A percentile compares a stretch with the other conserved stretches of the same genome.
Conservation (phyloP, 768 basidiomycete genomes). For the Boletus pseudo-olivaceus region DNA sequence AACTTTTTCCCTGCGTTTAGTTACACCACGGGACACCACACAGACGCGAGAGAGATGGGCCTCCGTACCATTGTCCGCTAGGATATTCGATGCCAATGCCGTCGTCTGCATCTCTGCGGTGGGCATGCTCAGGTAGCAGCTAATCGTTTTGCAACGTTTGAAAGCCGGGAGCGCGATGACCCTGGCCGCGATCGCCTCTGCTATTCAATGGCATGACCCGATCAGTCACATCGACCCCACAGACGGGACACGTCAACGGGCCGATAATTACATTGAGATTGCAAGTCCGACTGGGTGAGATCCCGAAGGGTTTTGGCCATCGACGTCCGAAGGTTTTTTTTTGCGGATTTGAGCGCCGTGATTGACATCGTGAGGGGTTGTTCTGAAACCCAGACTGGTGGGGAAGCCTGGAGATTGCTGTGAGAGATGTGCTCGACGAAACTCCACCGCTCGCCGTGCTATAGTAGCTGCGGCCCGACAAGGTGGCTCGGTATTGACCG, state of each 20-base stretch:
- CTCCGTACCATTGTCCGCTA: slow-evolving; percentile 48
- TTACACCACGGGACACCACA: background rate
- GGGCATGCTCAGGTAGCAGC: slow-evolving; percentile 84
- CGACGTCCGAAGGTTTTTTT: slow-evolving; percentile 58
- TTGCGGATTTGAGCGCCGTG: slow-evolving; percentile 29
- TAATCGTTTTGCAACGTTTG: slow-evolving; percentile 44
- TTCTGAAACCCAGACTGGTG: background rate
- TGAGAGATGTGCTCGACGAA: background rate
- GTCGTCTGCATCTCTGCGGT: slow-evolving; percentile 63
- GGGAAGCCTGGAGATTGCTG: too few species aligned
- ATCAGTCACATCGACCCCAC: slow-evolving; percentile 1
- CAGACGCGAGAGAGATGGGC: background rate
- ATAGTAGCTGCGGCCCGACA: background rate
- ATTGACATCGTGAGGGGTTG: slow-evolving; percentile 22
- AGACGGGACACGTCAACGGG: background rate
- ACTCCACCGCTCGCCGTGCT: too few species aligned
- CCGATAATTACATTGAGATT: slow-evolving; percentile 54
- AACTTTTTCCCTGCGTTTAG: slow-evolving; percentile 52
- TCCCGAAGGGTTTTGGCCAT: slow-evolving; percentile 43
- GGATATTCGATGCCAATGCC: slow-evolving; percentile 45
- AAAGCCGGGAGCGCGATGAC: slow-evolving; percentile 54
- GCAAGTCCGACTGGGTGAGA: slow-evolving; percentile 43
- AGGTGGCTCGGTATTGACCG: slow-evolving; percentile 13
- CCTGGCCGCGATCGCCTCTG: slow-evolving; percentile 39
- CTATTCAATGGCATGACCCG: slow-evolving; percentile 10